phyloP scores from a whole-genome alignment of 495 filamentous ascomycete species.

The Amniculicola lignicola region DNA sequence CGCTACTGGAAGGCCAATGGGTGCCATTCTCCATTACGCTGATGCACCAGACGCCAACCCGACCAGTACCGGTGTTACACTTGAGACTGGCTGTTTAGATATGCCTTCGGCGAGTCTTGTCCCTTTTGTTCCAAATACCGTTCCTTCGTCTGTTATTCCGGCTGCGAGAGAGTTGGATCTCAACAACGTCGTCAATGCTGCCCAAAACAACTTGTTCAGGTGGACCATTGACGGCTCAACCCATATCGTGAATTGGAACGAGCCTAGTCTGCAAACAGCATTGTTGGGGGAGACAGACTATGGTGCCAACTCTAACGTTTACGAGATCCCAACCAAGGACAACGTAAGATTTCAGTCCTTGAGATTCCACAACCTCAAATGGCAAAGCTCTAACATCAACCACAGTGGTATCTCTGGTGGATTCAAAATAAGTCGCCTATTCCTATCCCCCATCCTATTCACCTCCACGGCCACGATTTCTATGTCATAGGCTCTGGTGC shows the following conservation, averaged over 20 bases:
- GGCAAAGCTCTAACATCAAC: no score
- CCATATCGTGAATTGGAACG: conserved; percentile 38
- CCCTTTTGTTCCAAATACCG: conserved; percentile 33
- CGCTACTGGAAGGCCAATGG: conserved; percentile 13
- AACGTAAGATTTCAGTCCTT: no score
- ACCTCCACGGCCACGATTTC: conserved; percentile 43
- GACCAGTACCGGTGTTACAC: conserved; percentile 19
- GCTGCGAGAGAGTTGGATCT: conserved; percentile 31
- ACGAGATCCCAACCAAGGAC: conserved; percentile 33
- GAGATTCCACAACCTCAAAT: no score
- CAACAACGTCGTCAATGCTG: conserved; percentile 24
- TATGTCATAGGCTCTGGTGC: conserved; percentile 33
- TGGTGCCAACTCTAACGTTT: conserved; percentile 36
- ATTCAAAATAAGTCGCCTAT: conserved; percentile 35
- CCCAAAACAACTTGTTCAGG: conserved; percentile 34
- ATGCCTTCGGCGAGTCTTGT: conserved; percentile 11
- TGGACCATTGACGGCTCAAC: conserved; percentile 41
- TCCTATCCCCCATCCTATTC: conserved; percentile 38
- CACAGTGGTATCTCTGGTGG: conserved; percentile 42
- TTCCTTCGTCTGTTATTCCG: conserved; percentile 32
- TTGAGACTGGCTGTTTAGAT: conserved; percentile 26
- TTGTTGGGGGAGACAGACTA: conserved; percentile 29
- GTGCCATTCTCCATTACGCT: conserved; percentile 28
- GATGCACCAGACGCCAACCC: conserved; percentile 14
- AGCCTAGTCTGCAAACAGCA: conserved; percentile 38